These are phyloP conservation scores for Phytophthora podocarpi DNA, from an alignment of 352 stramenopile species.

Conservation along the genomic window DNA sequence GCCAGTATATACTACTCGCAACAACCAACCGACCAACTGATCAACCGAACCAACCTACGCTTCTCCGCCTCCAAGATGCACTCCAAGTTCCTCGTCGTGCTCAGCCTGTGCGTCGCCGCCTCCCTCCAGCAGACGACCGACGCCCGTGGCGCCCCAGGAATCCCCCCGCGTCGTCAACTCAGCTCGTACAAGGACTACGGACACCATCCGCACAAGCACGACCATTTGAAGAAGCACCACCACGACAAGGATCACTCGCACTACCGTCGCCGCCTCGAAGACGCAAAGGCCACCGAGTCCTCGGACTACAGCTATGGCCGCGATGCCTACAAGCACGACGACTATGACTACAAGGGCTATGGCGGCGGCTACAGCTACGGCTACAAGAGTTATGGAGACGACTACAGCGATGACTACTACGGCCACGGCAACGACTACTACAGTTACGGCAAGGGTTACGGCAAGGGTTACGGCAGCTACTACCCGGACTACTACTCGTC, in stretches of 20 bases:
- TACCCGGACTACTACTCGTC: constrained; percentile 9
- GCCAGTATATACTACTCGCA: no score
- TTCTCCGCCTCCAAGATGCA: constrained; percentile 12
- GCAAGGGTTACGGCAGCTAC: neutral
- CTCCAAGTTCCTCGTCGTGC: constrained; percentile 19
- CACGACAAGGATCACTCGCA: constrained; percentile 21
- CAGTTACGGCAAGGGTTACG: neutral
- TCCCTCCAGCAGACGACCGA: constrained; percentile 15
- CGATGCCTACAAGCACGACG: constrained; percentile 5
- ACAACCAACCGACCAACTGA: no score
- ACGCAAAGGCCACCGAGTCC: constrained; percentile 19
- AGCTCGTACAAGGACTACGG: constrained; percentile 25
- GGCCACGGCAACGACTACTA: neutral
- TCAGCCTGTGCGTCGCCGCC: constrained; percentile 16
- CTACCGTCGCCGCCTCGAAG: constrained; percentile 26
- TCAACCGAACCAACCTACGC: neutral
- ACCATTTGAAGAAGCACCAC: constrained; percentile 7
- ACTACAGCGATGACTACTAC: constrained; percentile 5
- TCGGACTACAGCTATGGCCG: constrained; percentile 19
- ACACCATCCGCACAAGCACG: constrained; percentile 10
- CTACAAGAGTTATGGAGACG: constrained; percentile 5
- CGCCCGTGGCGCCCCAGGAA: constrained; percentile 1
- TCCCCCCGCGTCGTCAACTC: constrained; percentile 15
- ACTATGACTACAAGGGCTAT: constrained; percentile 9
- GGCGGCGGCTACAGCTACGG: neutral